A percentile compares a stretch with the other conserved stretches of the same genome.
Evolutionary conservation across 2,329 filamentous ascomycete genomes (phyloP).

Genomic region (Cercospora berteroae): DNA sequence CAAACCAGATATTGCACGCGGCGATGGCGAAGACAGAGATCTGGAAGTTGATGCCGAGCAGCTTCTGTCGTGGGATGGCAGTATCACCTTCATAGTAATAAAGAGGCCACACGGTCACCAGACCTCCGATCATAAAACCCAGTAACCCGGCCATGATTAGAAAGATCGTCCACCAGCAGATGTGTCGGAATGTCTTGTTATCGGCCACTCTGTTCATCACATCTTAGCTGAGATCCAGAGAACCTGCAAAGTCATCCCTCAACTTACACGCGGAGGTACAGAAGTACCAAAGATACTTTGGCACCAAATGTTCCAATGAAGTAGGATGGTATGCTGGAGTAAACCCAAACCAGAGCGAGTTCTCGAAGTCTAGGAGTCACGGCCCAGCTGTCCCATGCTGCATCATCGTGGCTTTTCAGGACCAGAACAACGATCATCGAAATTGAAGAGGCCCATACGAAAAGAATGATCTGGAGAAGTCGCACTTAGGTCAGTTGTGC

Average conservation of each 20-base stretch:
- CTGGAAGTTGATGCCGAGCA: background rate
- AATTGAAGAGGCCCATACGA: background rate
- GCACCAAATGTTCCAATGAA: background rate
- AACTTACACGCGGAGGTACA: background rate
- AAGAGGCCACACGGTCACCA: background rate
- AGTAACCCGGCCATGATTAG: background rate
- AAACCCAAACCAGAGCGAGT: background rate
- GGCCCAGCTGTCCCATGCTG: background rate
- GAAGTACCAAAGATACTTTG: background rate
- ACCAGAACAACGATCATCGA: background rate
- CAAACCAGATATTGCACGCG: background rate
- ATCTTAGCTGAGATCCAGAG: background rate
- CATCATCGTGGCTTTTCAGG: background rate
- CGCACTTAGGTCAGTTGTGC: background rate
- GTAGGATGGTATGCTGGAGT: background rate
- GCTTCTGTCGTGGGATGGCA: background rate
- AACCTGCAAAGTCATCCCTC: background rate
- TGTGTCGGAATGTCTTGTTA: background rate
- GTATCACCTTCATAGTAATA: background rate
- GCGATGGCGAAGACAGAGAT: background rate
- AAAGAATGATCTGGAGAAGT: background rate
- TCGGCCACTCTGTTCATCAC: background rate
- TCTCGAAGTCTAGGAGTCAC: background rate
- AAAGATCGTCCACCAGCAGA: background rate
- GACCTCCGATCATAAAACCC: background rate